Evolutionary conservation across 2,329 filamentous ascomycete species (phyloP), one percentile per base, ranked within the genome.

Genomic region (Cercospora sesami): DNA sequence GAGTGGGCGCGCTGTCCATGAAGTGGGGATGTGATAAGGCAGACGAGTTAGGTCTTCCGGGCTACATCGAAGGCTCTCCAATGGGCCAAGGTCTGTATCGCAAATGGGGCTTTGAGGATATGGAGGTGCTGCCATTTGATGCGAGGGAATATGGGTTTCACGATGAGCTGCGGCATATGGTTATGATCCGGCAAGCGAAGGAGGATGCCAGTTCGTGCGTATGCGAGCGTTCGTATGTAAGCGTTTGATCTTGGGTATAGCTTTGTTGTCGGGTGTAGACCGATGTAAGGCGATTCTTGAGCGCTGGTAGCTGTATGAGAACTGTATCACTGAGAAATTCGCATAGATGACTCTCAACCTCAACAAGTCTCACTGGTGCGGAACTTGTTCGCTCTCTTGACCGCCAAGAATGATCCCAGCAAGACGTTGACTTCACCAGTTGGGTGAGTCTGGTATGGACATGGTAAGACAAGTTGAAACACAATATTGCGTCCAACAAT

Each of bases 61-160:
- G 73, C 2, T 84, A 81, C 73, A 61, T 84, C 36, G 81, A 82
- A 69, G 76, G 78, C 6, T 80, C 76, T n/a, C 71, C 75, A 26
- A 71, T 73, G 59, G 82, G 79, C 0, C 74, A 76, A 64, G 73
- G 74, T 9, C 66, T 84, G 21, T 84, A 84, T 68, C 77, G 78
- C 70, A 75, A 73, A 64, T 78, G 72, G 70, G 78, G 77, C 36
- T 82, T 77, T 66, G 72, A 77, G 57, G 70, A 66, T 14, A 64
- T 76, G 28, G 73, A 73, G 18, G 64, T 48, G 39, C 55, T 77
- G 69, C 68, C 70, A 4, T 76, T 75, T 36, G 76, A 78, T 71
- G 73, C 72, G 58, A 73, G 65, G 63, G 67, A 73, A 5, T 75
- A 67, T 28, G 76, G 76, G 3, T 65, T 67, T 31, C 65, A 67